Evolutionary conservation across 2,329 filamentous ascomycete genomes (phyloP), one percentile per base, ranked within the genome.

Genomic region (Aspergillus intermedius): DNA sequence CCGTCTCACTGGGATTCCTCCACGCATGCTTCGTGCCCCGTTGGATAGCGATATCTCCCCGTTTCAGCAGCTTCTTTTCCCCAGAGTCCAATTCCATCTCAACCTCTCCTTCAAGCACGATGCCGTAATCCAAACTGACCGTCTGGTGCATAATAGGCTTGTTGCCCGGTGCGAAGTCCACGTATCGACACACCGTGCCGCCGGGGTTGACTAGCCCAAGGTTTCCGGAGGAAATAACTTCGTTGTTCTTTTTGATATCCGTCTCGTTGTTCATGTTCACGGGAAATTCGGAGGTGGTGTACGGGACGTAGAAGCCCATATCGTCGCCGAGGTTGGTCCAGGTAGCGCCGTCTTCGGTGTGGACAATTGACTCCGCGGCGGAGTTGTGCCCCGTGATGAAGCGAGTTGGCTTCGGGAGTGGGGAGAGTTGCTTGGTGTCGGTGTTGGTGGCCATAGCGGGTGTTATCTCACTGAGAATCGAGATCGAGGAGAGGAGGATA

Each of bases 11-110:
- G 13, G 65, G 60, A 49, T 81, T 80, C 44, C 67, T 61, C 78
- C 77, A 80, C 22, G 71, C 71, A 60, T 82, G 79, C 65, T 74
- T 77, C 3, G 78, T 80, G 1, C 72, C 77, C 37, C 79, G 66
- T 62, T 82, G 78, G 17, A 82, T 74, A 8, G 74, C 74, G n/a
- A 80, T 64, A 56, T 82, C 78, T 2, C 79, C 79, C 9, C 70
- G 65, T 42, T 66, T 64, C 70, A 82, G 66, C 21, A 67, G 49
- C 41, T 68, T 67, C 44, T 60, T 67, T 48, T 75, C 76, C 1
- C 78, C 77, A n/a, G 73, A 72, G 50, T 79, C 78, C 4, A 81
- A 61, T 3, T 74, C 48, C 62, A 80, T 67, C 51, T 78, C 76
- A 23, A 81, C 58, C 54, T 71, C 68, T 1, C 79, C 79, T 54